Percentiles rank a stretch among this genome's conserved stretches.
phyloP scores from a whole-genome alignment of 768 basidiomycete genomes.

The Tricholoma hemisulphureum region DNA sequence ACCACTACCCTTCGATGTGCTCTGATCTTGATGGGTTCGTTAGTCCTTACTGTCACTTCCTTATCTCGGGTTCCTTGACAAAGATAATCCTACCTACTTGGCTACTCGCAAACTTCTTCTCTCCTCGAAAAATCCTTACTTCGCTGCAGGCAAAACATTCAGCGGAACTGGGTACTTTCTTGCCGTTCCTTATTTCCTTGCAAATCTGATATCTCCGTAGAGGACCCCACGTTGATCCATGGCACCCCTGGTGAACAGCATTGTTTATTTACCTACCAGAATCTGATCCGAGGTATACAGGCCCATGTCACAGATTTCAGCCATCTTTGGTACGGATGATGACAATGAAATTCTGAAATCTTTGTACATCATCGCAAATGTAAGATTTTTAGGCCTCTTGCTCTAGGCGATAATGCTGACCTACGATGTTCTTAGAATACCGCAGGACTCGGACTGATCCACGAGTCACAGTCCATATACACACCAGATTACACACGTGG shows the following conservation, averaged over 20 bases:
- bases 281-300: conserved; percentile 26
- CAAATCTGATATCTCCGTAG: conserved; percentile 32
- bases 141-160: conserved; percentile 58
- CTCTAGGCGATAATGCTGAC: neutral
- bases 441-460: conserved; percentile 70
- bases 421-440: conserved; percentile 53
- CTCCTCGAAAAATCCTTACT: conserved; percentile 71
- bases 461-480: conserved; percentile 71
- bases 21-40: neutral
- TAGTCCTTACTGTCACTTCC: conserved; percentile 78
- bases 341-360: conserved; percentile 64
- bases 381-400: conserved; percentile 36
- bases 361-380: conserved; percentile 67
- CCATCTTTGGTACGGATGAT: conserved; percentile 72
- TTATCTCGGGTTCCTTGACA: conserved; percentile 75
- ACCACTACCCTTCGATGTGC: neutral
- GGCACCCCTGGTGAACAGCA: conserved; percentile 62
- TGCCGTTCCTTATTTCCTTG: neutral
- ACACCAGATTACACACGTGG: conserved; percentile 58
- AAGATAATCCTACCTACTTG: conserved; percentile 53
- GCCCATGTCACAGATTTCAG: conserved; percentile 80
- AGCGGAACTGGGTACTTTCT: conserved; percentile 62
- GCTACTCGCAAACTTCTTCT: conserved; percentile 63
- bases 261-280: neutral
- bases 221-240: conserved; percentile 71